Evolutionary conservation across 1,284 basidiomycete genomes (phyloP).

Genomic region (Sanghuangporus weigelae): DNA sequence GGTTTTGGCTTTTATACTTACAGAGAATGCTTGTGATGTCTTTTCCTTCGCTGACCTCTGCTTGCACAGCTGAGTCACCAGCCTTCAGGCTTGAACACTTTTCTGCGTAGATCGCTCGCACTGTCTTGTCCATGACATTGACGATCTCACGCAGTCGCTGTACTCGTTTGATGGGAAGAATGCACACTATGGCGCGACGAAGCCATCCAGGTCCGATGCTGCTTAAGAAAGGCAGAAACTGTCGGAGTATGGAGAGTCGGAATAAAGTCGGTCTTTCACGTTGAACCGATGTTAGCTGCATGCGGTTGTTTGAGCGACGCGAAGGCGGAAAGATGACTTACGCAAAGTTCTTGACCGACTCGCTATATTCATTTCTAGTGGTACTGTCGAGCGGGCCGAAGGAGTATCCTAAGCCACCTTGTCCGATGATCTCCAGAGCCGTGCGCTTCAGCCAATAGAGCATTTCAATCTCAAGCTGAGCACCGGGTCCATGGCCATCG

Average conservation of each 20-base stretch:
- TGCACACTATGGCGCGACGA: conserved; percentile 27
- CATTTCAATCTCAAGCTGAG: conserved; percentile 27
- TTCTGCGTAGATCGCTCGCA: conserved; percentile 30
- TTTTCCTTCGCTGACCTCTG: conserved; percentile 34
- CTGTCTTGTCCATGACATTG: conserved; percentile 31
- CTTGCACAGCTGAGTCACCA: conserved; percentile 21
- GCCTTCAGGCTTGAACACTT: conserved; percentile 27
- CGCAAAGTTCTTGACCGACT: conserved; percentile 16
- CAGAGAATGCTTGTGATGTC: conserved; percentile 42
- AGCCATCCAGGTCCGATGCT: conserved; percentile 26
- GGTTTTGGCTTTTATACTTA: conserved; percentile 24
- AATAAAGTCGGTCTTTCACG: conserved; percentile 15
- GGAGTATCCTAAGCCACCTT: conserved; percentile 35
- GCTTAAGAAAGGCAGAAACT: conserved; percentile 22
- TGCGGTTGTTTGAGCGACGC: neutral
- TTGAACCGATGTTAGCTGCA: neutral
- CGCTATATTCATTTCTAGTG: conserved; percentile 13
- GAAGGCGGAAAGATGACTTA: neutral
- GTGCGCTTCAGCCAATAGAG: conserved; percentile 33
- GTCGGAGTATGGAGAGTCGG: conserved; percentile 16
- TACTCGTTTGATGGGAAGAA: conserved; percentile 22
- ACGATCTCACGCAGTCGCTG: conserved; percentile 29
- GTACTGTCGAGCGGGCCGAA: conserved; percentile 29
- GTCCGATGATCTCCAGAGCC: conserved; percentile 37
- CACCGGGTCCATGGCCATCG: conserved; percentile 5